phyloP scores from a whole-genome alignment of 352 stramenopile genomes.

The Phytophthora fragariaefolia region DNA sequence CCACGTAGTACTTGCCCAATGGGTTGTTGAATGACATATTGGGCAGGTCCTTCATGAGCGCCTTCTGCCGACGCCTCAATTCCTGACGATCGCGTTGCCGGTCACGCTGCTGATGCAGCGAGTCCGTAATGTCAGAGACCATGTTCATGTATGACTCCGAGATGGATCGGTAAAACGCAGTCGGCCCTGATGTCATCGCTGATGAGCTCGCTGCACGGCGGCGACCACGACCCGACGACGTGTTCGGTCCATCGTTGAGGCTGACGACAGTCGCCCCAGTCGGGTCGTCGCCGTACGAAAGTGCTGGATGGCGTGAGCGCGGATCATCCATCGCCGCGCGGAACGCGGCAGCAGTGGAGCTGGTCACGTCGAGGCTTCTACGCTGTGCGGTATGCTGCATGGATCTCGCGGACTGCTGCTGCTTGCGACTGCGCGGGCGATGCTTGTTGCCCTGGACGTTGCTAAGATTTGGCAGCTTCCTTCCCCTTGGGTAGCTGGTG shows the following conservation, averaged over 20 bases:
- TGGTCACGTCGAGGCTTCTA: constrained; percentile 29
- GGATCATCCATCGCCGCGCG: constrained; percentile 29
- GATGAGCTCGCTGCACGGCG: constrained; percentile 50
- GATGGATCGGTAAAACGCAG: constrained; percentile 48
- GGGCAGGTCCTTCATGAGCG: constrained; percentile 70
- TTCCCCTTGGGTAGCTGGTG: constrained; percentile 33
- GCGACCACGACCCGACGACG: constrained; percentile 37
- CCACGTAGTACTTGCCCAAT: constrained; percentile 68
- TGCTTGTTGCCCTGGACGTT: constrained; percentile 22
- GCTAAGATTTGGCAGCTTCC: constrained; percentile 29
- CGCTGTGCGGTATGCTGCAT: constrained; percentile 31
- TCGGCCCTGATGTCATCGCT: constrained; percentile 31
- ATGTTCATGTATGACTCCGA: constrained; percentile 54
- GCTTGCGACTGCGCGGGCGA: constrained; percentile 24
- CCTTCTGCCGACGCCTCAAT: constrained; percentile 51
- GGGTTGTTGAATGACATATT: constrained; percentile 80
- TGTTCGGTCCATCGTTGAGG: constrained; percentile 7
- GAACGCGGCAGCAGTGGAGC: constrained; percentile 26
- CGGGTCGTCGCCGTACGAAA: constrained; percentile 28
- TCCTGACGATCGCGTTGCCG: constrained; percentile 58
- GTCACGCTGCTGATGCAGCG: constrained; percentile 51
- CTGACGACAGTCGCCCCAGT: constrained; percentile 16
- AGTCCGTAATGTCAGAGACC: constrained; percentile 46
- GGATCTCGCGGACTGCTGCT: constrained; percentile 28
- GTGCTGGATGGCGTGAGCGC: constrained; percentile 7